Evolutionary conservation across 306 rosid genomes (phyloP).

Genomic region (Gastrolobium villosum): DNA sequence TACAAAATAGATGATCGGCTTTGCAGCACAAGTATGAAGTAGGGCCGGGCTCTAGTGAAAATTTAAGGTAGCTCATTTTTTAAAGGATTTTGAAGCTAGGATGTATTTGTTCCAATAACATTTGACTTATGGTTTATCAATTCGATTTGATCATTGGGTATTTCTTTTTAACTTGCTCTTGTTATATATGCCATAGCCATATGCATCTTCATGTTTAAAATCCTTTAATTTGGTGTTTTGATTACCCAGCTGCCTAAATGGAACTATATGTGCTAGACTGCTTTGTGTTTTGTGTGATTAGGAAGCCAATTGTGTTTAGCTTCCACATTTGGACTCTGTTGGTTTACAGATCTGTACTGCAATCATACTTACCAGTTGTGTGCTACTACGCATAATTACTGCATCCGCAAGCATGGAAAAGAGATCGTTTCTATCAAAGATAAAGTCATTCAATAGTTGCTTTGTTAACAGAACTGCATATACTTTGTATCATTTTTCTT

Average conservation of each 20-base stretch:
- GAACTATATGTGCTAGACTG: background rate
- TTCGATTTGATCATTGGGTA: slow-evolving; percentile 6
- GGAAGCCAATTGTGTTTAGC: background rate
- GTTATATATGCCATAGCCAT: background rate
- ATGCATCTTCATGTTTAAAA: slow-evolving; percentile 7
- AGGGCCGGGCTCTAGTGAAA: background rate
- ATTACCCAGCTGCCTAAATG: background rate
- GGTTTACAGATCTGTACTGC: background rate
- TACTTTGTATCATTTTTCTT: background rate
- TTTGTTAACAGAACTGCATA: background rate
- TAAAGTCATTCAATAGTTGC: background rate
- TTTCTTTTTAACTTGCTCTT: background rate
- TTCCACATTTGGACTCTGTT: background rate
- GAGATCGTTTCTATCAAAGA: background rate
- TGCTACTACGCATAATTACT: slow-evolving; percentile 5
- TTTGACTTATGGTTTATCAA: slow-evolving; percentile 1
- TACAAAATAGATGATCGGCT: background rate
- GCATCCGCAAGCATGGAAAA: background rate
- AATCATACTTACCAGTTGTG: background rate
- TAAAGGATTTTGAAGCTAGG: slow-evolving; percentile 15
- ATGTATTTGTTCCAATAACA: background rate
- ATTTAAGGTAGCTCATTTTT: background rate
- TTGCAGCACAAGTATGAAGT: background rate
- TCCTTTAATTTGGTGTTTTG: background rate
- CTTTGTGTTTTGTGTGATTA: slow-evolving; percentile 1